Evolutionary conservation across 495 filamentous ascomycete genomes (phyloP), one percentile per base, ranked within the genome.

Genomic region (Gamarada debralockiae): DNA sequence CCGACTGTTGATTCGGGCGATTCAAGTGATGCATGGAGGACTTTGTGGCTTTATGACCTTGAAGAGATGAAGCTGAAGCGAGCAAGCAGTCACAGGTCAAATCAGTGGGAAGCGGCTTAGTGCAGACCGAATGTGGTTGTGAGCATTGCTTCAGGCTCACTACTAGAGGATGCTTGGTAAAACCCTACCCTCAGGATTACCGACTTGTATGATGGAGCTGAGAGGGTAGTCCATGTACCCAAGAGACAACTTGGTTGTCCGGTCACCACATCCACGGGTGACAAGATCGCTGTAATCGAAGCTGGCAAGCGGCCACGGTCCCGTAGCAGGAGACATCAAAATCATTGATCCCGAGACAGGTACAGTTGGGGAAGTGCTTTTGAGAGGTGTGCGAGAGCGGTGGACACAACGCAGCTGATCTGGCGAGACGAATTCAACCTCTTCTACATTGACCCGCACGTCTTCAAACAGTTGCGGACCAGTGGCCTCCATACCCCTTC

Each of bases 81-180:
- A 15, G 45, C 27, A 8, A 33, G 22, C 17, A 33, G 9, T 3
- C 12, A 31, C 4, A 23, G 45, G 3, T 31, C 25, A 15, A 48
- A 48, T 48, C n/a, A 5, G 3, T 48, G 45, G 45, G 45, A 48
- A 14, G 45, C 25, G 3, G 45, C 20, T 17, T 48, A 23, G 45
- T 36, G 23, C 17, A 10, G 10, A 5, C 4, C 27, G 4, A 10
- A 29, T 29, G 4, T 10, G 24, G 24, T 33, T 31, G 25, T 36
- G 4, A 22, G 13, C 17, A 48, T 48, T 33, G 8, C 20, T 18
- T 48, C 45, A 24, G n/a, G 3, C n/a, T 13, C 45, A 9, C 45
- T 23, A 33, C 8, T 14, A 3, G 45, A 48, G 25, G 45, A 48
- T 29, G 22, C 45, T 14, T 48, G 45, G 45, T 48, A 48, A 31